Evolutionary conservation across 2,329 filamentous ascomycete species (phyloP), one percentile per base, ranked within the genome.

Genomic region (Fusarium solani-melongenae): DNA sequence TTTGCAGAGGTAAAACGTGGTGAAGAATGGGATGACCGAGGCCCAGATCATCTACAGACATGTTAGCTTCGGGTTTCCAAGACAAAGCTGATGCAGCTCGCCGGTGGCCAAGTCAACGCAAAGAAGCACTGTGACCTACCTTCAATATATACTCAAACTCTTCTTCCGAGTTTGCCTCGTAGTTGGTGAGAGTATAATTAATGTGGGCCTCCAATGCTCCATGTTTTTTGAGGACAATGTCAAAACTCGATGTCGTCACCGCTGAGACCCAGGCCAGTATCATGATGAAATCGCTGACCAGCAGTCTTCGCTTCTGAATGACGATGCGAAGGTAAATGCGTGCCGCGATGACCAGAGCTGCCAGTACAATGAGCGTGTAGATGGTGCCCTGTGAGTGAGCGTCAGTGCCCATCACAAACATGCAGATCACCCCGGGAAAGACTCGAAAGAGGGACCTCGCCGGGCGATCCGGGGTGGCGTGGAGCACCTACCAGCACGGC

Each of bases 1-100:
- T 27, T 70, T 70, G 67, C 53, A 66, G 14, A 70, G 59, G 20
- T 64, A 70, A 4, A 70, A 41, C 4, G 67, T 61, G 2, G 64
- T 57, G n/a, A 66, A 49, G 44, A 63, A 67, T 9, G 64, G 64
- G 4, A 70, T 33, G 4, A 46, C 41, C 1, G 36, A 34, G 7
- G 38, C 38, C 64, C 64, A 70, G 4, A 70, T 31, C 15, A 41
- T 49, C 67, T 69, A 14, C 9, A 15, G n/a, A 3, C 2, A 17
- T 6, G 12, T 55, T 10, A 55, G n/a, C 29, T 10, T 8, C n/a
- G 2, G 41, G 2, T 10, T 12, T n/a, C 15, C 5, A 33, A n/a
- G n/a, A n/a, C n/a, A n/a, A 22, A 12, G 5, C 14, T 41, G n/a
- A 22, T 22, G 6, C 2, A 20, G 6, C 10, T 12, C n/a, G n/a